Base-by-base conservation (phyloP, 2,329 filamentous ascomycete genomes). In the Colletotrichum lentis region DNA sequence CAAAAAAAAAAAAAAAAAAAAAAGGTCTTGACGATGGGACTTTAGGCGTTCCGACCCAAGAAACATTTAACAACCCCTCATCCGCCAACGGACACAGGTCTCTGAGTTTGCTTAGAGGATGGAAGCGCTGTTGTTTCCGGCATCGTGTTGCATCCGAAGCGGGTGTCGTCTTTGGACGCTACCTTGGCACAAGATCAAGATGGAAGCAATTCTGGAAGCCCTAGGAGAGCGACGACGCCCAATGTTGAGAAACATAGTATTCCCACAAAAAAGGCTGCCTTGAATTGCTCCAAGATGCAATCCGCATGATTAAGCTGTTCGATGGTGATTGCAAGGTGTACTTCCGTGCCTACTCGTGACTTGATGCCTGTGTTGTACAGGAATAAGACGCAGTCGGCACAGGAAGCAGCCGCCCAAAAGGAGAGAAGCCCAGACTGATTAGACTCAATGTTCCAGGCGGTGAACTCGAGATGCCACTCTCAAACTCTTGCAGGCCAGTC, bases 201-300 rank as follows among this genome's bases (percentile, higher is more conserved):
- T 12, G 16, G 16, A 14, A n/a, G 20, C 50, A 6, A 20, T 16
- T 37, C 12, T 18, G 20, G 35, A 24, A n/a, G 22, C 2, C 20
- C 75, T 50, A 64, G 71, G 5, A 73, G 76, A n/a, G 73, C 70
- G 12, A 74, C 71, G 71, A 67, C 71, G 5, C 71, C 73, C 6
- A 62, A 64, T 49, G 71, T 77, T 5, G 49, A 70, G n/a, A 10
- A 31, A 12, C 69, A 73, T 63, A 69, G 63, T 55, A 69, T 78
- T 5, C 31, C 27, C 46, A 20, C 27, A 1, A 12, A 24, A 22
- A 0, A 10, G 68, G 73, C 18, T 79, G 78, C 68, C 73, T 80
- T 66, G 78, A 81, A 70, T 73, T 73, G 24, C 73, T 80, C 10
- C 80, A 8, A 80, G 62, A 73, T 39, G 10, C n/a, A 70, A n/a